Percentiles rank a stretch among this genome's conserved stretches.
Evolutionary conservation across 768 basidiomycete genomes (phyloP).

Genomic region (Serendipita sp.): DNA sequence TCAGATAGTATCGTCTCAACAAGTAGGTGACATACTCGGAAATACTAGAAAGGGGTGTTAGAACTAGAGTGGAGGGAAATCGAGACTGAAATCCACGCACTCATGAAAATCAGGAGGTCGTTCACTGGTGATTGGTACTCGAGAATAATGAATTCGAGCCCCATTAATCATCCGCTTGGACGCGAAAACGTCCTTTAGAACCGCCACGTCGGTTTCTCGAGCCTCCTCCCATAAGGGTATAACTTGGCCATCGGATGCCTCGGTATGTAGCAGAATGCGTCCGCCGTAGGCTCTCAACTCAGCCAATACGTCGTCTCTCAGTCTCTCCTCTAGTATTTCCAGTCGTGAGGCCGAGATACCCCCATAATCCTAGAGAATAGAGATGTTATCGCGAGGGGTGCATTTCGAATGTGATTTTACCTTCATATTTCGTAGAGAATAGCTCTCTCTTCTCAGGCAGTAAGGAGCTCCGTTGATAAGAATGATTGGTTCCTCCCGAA

Average conservation of each 20-base stretch:
- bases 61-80: conserved; percentile 17
- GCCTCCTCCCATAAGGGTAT: conserved; percentile 94
- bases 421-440: conserved; percentile 87
- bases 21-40: conserved; percentile 25
- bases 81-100: conserved; percentile 7
- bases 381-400: neutral
- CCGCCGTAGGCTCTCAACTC: conserved; percentile 76
- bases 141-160: conserved; percentile 54
- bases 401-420: conserved; percentile 18
- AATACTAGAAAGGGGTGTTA: conserved; percentile 10
- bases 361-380: conserved; percentile 46
- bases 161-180: conserved; percentile 26
- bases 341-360: conserved; percentile 84
- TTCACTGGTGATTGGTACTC: conserved; percentile 90
- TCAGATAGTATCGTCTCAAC: conserved; percentile 15
- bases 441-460: conserved; percentile 66
- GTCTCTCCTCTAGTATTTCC: conserved; percentile 78
- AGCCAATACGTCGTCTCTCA: conserved; percentile 71
- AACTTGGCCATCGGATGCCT: conserved; percentile 71
- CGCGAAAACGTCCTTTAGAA: conserved; percentile 79
- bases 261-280: conserved; percentile 75
- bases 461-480: conserved; percentile 89
- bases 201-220: conserved; percentile 47
- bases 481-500: conserved; percentile 84
- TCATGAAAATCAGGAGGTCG: conserved; percentile 24